phyloP scores from a whole-genome alignment of 2,329 filamentous ascomycete species.

The Fusarium liriodendri region DNA sequence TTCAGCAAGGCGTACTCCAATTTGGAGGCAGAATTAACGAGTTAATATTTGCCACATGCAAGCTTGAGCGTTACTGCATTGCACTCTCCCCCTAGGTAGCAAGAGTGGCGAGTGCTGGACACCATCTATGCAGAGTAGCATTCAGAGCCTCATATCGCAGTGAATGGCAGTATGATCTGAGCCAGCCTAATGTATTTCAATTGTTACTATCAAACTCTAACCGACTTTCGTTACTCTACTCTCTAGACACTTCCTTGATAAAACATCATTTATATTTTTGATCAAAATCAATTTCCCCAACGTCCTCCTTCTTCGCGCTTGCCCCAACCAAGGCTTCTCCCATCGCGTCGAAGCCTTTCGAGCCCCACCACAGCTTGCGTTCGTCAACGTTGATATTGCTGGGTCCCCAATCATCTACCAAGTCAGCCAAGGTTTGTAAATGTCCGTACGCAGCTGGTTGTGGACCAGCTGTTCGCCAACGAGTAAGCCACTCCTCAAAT shows the following conservation, averaged over 20 bases:
- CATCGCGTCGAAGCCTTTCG: background rate
- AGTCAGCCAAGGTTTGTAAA: background rate
- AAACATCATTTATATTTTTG: background rate
- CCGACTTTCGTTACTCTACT: background rate
- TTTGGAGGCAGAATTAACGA: background rate
- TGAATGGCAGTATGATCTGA: too few species aligned
- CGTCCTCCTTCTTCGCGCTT: background rate
- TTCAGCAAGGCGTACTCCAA: background rate
- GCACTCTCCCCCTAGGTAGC: background rate
- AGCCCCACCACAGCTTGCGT: background rate
- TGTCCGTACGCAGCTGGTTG: background rate
- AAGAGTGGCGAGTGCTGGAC: background rate
- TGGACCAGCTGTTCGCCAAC: background rate
- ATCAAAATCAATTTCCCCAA: background rate
- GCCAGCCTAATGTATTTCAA: too few species aligned
- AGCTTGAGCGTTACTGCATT: background rate
- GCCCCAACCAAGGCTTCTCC: background rate
- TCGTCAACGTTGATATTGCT: background rate
- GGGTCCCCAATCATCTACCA: background rate
- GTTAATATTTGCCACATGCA: background rate
- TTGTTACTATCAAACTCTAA: background rate
- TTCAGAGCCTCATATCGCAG: background rate
- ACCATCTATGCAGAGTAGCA: background rate
- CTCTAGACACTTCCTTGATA: background rate
- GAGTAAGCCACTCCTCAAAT: background rate